Conservation (phyloP, 2,329 filamentous ascomycete genomes). For the Colletotrichum falcatum region DNA sequence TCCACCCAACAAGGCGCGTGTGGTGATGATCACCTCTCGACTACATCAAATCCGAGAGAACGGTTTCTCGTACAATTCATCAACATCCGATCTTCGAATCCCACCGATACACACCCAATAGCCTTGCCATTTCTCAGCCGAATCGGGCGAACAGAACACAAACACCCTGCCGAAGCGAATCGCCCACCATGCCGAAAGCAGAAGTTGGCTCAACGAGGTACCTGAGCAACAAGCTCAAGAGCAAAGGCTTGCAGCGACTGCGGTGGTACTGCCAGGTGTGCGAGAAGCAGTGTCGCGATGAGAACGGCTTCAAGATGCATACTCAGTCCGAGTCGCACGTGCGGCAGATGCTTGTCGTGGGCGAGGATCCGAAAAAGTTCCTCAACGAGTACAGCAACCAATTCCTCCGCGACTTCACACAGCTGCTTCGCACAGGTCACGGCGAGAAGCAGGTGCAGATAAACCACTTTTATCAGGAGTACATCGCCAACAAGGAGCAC, state of each 20-base stretch:
- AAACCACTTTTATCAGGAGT: slow-evolving; percentile 96
- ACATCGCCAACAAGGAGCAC: slow-evolving; percentile 89
- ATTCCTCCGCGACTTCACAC: slow-evolving; percentile 84
- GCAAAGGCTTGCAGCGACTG: slow-evolving; percentile 80
- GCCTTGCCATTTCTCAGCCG: neutral
- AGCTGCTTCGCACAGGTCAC: slow-evolving; percentile 83
- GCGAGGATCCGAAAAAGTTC: slow-evolving; percentile 85
- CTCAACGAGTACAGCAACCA: slow-evolving; percentile 86
- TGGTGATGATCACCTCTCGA: slow-evolving; percentile 1
- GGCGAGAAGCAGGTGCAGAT: slow-evolving; percentile 90
- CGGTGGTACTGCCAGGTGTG: slow-evolving; percentile 94
- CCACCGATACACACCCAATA: neutral
- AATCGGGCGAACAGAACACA: neutral
- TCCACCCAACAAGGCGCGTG: slow-evolving; percentile 1
- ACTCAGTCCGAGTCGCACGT: slow-evolving; percentile 87
- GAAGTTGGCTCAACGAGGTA: slow-evolving; percentile 94
- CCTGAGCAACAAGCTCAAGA: slow-evolving; percentile 90
- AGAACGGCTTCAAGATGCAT: slow-evolving; percentile 94
- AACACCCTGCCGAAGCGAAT: neutral
- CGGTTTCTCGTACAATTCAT: neutral
- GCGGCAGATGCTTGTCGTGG: slow-evolving; percentile 88
- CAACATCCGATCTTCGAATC: neutral
- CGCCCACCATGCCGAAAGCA: slow-evolving; percentile 83
- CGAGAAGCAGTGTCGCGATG: slow-evolving; percentile 74
- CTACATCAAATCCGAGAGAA: neutral